Base-by-base conservation (phyloP, 192 early-diverging fungal genomes). In the Ramicandelaber brevisporus region DNA sequence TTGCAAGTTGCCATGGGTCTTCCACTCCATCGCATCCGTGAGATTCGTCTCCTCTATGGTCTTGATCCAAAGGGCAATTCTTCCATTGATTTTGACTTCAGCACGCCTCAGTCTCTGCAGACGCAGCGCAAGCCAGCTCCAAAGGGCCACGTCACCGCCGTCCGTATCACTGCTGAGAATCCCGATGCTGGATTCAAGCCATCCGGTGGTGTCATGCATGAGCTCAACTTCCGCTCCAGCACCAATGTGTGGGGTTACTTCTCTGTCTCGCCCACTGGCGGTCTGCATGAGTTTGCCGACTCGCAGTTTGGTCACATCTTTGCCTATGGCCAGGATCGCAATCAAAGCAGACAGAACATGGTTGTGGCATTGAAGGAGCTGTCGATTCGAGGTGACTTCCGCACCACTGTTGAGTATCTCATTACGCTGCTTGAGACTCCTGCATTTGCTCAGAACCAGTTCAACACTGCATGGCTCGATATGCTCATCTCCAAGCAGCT, bases 181-280 rank as follows among this genome's bases (percentile, higher is more conserved):
- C 92, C 92, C 14, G 92, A 97, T 53, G 88, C 92, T 24, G 92
- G 88, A 5, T 97, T 97, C 66, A 97, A 97, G 57, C 92, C 92
- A 20, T 87, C 83, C 43, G 68, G 65, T 37, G 92, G 88, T 29
- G 86, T 84, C 57, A 72, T 97, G 55, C 73, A 86, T 36, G 87
- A 90, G 46, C 77, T 97, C 29, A 97, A 93, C 56, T 97, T 97
- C 63, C 58, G 86, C 21, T 75, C 69, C 33, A 81, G 78, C 49
- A 82, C 70, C 24, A 92, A 92, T 33, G 92, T 97, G 18, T 93
- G 92, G 92, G 92, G 92, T n/a, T 93, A 93, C 63, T 97, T 97
- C 56, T 87, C 81, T 4, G 88, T 97, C 23, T 80, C 73, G 41
- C 64, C 83, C 14, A 71, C 75, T 17, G 88, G 92, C 38, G 88